These are phyloP conservation scores for Crassisporium funariophilum DNA, from an alignment of 768 basidiomycete genomes.

Conservation along the genomic window DNA sequence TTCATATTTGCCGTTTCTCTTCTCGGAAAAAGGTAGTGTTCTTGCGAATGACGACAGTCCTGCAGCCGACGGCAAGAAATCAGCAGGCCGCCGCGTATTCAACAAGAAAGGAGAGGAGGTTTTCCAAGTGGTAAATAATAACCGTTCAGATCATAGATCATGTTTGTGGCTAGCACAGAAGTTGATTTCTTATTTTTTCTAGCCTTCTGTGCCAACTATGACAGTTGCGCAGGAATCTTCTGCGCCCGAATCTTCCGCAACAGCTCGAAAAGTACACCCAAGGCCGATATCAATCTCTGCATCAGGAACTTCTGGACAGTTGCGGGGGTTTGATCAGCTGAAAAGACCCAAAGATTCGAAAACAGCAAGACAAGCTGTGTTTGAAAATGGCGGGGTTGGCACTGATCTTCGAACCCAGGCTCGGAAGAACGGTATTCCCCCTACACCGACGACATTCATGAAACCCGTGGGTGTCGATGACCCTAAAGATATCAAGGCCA, in stretches of 20 bases:
- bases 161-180: neutral
- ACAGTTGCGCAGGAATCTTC: conserved; percentile 1
- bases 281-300: conserved; percentile 30
- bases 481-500: conserved; percentile 31
- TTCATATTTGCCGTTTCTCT: conserved; percentile 70
- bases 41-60: conserved; percentile 3
- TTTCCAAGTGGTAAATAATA: conserved; percentile 11
- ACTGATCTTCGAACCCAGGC: conserved; percentile 45
- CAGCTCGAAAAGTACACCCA: conserved; percentile 26
- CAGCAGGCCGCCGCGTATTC: conserved; percentile 53
- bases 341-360: conserved; percentile 35
- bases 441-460: conserved; percentile 38
- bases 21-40: conserved; percentile 29
- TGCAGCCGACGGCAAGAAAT: neutral
- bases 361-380: conserved; percentile 46
- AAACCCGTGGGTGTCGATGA: conserved; percentile 63
- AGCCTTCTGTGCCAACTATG: neutral
- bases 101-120: conserved; percentile 55
- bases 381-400: conserved; percentile 50
- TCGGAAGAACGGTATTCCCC: conserved; percentile 16
- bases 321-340: conserved; percentile 25
- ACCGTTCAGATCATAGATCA: neutral
- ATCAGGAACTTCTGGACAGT: conserved; percentile 25
- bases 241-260: conserved; percentile 6
- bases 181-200: neutral